phyloP scores from a whole-genome alignment of 352 stramenopile species.

The Blastocystis sp. region DNA sequence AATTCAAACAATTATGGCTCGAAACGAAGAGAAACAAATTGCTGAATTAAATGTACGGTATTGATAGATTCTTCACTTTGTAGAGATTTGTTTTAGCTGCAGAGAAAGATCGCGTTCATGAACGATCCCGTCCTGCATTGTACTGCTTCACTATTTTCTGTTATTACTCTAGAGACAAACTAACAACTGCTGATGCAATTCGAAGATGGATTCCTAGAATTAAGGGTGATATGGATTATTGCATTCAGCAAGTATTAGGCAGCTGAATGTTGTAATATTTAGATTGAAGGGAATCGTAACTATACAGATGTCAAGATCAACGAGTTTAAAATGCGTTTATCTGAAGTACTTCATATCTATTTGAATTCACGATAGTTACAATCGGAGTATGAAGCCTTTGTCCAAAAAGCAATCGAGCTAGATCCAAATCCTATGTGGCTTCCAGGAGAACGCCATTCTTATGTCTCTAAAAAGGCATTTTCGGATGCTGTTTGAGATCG shows the following conservation, averaged over 20 bases:
- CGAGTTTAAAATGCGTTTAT: background rate
- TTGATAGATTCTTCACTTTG: too few species aligned
- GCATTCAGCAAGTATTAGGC: background rate
- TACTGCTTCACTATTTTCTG: background rate
- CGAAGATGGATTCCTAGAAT: slow-evolving; percentile 47
- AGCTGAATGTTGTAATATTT: background rate
- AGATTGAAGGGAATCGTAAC: slow-evolving; percentile 49
- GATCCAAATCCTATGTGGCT: slow-evolving; percentile 57
- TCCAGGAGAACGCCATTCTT: slow-evolving; percentile 40
- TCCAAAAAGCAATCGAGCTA: slow-evolving; percentile 42
- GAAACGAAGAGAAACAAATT: slow-evolving; percentile 57
- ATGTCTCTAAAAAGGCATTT: slow-evolving; percentile 36
- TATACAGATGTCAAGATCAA: slow-evolving; percentile 44
- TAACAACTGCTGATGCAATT: background rate
- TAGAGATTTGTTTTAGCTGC: slow-evolving; percentile 43
- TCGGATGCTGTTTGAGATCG: background rate
- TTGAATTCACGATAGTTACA: background rate
- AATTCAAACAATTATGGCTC: background rate
- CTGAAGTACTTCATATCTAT: background rate
- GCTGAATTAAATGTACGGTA: slow-evolving; percentile 18
- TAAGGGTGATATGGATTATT: slow-evolving; percentile 49
- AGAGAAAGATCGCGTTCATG: slow-evolving; percentile 23
- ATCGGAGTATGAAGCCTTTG: slow-evolving; percentile 26
- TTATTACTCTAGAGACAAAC: slow-evolving; percentile 8
- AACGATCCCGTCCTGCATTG: background rate